Evolutionary conservation across 129 eudicot species (phyloP).

Genomic region (Lactuca sativa): DNA sequence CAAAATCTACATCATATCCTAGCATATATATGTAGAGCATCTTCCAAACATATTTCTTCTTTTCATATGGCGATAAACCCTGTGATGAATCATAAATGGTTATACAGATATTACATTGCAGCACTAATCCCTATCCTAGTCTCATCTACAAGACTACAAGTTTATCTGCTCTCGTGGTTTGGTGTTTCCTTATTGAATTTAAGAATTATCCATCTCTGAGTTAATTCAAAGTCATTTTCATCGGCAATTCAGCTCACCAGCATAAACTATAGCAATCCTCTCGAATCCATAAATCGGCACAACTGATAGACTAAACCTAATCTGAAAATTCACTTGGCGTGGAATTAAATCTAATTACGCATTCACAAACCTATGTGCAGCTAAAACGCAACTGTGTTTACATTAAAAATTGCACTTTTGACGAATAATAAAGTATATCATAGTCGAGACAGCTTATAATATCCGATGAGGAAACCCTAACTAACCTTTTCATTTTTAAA

Average conservation of each 20-base stretch:
- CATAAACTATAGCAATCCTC: not conserved
- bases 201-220: not conserved
- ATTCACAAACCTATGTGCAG: not conserved
- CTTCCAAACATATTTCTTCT: constrained; percentile 99
- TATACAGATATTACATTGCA: constrained; percentile 26
- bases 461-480: constrained; percentile 26
- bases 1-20: constrained; percentile 98
- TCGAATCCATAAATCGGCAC: not conserved
- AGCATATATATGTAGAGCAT: constrained; percentile 96
- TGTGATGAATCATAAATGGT: constrained; percentile 22
- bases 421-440: not conserved
- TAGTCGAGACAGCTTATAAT: not conserved
- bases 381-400: not conserved
- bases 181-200: not conserved
- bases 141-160: constrained; percentile 4
- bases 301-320: constrained; percentile 14
- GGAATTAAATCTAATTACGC: constrained; percentile 22
- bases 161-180: not conserved
- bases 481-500: constrained; percentile 90
- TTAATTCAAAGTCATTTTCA: not conserved
- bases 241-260: constrained; percentile 10
- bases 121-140: constrained; percentile 22
- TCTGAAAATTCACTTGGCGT: not conserved
- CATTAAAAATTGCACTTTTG: constrained; percentile 1
- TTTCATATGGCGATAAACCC: constrained; percentile 92